Percentiles rank a stretch among this genome's conserved stretches.
Conservation (phyloP, 140 eudicot species). For the Oenanthe javanica region DNA sequence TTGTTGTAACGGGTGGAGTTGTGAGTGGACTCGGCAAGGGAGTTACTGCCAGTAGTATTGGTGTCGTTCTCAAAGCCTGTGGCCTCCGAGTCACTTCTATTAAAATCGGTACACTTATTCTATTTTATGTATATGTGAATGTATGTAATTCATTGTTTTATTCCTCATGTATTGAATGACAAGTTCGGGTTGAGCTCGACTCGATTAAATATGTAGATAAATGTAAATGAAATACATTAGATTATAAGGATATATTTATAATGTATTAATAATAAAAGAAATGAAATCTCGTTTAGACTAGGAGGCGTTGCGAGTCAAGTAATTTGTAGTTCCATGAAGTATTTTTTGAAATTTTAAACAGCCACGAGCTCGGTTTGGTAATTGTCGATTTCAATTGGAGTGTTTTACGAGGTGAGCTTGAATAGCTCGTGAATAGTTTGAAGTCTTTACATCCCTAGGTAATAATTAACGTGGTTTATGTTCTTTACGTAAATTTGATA, state of each 20-base stretch:
- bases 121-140: background rate
- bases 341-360: too few species aligned
- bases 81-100: constrained; percentile 96
- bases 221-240: background rate
- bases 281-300: too few species aligned
- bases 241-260: background rate
- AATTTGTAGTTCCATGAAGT: too few species aligned
- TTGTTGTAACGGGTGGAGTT: constrained; percentile 94
- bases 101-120: constrained; percentile 51
- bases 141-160: background rate
- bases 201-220: background rate
- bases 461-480: too few species aligned
- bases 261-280: too few species aligned
- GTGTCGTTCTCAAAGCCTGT: constrained; percentile 87
- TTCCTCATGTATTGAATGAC: background rate
- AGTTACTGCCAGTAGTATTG: constrained; percentile 95
- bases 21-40: constrained; percentile 99
- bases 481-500: too few species aligned
- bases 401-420: too few species aligned
- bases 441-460: too few species aligned
- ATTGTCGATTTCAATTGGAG: too few species aligned
- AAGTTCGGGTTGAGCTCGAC: background rate
- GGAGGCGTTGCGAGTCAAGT: too few species aligned
- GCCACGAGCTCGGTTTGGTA: too few species aligned
- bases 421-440: too few species aligned